A percentile compares a stretch with the other conserved stretches of the same genome.
Conservation (phyloP, 306 rosid species). For the Corylus heterophylla region DNA sequence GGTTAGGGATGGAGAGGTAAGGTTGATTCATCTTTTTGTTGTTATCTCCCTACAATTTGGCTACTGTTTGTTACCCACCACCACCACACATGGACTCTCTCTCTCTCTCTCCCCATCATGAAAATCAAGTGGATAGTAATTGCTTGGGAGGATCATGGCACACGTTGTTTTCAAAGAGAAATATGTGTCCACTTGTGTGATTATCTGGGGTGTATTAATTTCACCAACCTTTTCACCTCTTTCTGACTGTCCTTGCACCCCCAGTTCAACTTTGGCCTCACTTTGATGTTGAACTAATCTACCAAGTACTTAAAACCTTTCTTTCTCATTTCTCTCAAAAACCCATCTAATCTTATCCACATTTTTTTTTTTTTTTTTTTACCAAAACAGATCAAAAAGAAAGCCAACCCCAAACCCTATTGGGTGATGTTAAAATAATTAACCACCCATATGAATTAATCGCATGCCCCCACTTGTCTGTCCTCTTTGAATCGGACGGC, state of each 20-base stretch:
- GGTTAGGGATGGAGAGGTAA: constrained; percentile 44
- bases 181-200: constrained; percentile 36
- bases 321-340: not conserved
- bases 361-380: not conserved
- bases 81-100: constrained; percentile 38
- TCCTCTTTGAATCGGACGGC: constrained; percentile 6
- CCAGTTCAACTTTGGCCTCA: constrained; percentile 22
- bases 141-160: constrained; percentile 54
- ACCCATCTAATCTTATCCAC: constrained; percentile 7
- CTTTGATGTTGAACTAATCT: constrained; percentile 34
- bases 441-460: too few relatives aligned
- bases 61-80: constrained; percentile 57
- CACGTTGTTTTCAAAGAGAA: constrained; percentile 46
- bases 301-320: not conserved
- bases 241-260: constrained; percentile 30
- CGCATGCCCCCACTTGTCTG: too few relatives aligned
- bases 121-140: constrained; percentile 62
- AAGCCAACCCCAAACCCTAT: too few relatives aligned
- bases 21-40: constrained; percentile 57
- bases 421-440: too few relatives aligned
- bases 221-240: constrained; percentile 45
- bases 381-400: too few relatives aligned
- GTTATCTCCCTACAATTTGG: constrained; percentile 41
- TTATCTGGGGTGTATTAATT: constrained; percentile 19
- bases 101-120: constrained; percentile 38